Conservation (phyloP, 192 early-diverging fungal genomes). For the Neocallimastix lanati region DNA sequence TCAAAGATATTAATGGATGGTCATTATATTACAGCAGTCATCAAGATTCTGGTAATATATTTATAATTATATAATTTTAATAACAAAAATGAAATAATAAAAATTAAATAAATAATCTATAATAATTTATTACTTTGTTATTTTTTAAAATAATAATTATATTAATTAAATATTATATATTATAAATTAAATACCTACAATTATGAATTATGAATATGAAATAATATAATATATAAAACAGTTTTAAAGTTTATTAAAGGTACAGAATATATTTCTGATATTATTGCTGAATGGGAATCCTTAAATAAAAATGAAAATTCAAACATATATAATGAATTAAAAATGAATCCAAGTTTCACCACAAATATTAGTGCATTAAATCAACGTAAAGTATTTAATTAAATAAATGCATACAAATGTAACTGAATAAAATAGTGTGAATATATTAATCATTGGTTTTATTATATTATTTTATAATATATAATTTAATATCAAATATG, state of each 20-base stretch:
- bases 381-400: not conserved
- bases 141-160: no score
- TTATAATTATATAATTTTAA: no score
- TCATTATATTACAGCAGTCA: slow-evolving; percentile 20
- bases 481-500: not conserved
- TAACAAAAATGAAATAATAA: not conserved
- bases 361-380: not conserved
- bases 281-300: slow-evolving; percentile 15
- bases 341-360: slow-evolving; percentile 5
- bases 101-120: no score
- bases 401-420: no score
- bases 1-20: slow-evolving; percentile 26
- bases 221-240: no score
- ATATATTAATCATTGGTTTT: not conserved
- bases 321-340: not conserved
- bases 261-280: slow-evolving; percentile 28
- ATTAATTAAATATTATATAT: no score
- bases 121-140: no score
- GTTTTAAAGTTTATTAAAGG: slow-evolving; percentile 19
- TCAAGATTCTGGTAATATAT: slow-evolving; percentile 7
- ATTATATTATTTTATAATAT: no score
- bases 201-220: no score
- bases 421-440: no score
- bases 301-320: slow-evolving; percentile 8
- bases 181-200: no score